Conservation (phyloP, 192 early-diverging fungal species). For the Podila minutissima region DNA sequence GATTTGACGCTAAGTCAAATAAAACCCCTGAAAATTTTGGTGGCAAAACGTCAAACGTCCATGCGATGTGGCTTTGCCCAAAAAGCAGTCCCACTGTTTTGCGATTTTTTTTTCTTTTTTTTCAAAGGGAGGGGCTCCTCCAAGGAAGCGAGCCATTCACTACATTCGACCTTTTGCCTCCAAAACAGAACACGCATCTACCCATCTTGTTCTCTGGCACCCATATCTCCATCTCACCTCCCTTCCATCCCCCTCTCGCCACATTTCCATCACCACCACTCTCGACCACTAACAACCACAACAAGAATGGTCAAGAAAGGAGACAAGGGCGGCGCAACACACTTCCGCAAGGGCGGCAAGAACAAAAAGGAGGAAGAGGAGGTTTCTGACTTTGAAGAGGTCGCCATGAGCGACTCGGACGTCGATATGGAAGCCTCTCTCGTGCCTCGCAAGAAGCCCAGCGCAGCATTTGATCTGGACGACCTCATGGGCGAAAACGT, state of each 20-base stretch:
- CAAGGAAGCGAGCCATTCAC: neutral
- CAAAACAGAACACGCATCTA: too few species aligned
- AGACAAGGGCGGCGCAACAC: constrained; percentile 12
- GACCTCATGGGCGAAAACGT: constrained; percentile 40
- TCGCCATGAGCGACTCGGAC: constrained; percentile 51
- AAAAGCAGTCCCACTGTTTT: too few species aligned
- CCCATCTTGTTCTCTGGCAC: too few species aligned
- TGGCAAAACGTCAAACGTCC: too few species aligned
- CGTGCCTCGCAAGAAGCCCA: constrained; percentile 43
- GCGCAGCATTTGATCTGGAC: constrained; percentile 29
- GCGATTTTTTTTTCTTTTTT: too few species aligned
- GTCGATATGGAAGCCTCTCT: constrained; percentile 47
- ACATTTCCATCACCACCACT: neutral
- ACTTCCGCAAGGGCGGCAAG: constrained; percentile 29
- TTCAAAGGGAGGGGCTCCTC: too few species aligned
- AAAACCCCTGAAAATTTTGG: too few species aligned
- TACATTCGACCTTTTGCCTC: neutral
- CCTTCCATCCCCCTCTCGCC: neutral
- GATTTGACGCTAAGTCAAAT: too few species aligned
- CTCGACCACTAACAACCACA: constrained; percentile 1
- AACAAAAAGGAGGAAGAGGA: constrained; percentile 46
- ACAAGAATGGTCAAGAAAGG: constrained; percentile 6
- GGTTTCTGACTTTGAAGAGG: constrained; percentile 46
- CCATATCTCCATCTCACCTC: neutral
- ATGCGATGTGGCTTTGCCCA: too few species aligned